Evolutionary conservation across 139 green algal genomes (phyloP).

Genomic region (Haematococcus lacustris): DNA sequence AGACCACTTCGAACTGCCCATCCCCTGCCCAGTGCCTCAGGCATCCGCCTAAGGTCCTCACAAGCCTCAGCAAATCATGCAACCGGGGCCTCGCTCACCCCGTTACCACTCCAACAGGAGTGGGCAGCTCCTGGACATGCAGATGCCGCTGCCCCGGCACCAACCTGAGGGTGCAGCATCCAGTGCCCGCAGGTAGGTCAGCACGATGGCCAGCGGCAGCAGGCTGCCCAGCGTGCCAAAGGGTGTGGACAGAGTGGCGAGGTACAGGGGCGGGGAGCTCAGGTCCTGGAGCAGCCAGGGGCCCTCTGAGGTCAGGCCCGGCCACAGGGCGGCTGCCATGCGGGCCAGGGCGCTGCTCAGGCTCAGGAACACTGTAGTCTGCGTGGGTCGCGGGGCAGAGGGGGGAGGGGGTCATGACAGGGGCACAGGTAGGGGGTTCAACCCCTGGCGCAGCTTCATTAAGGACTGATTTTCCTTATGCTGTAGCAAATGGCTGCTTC

Average conservation of each 20-base stretch:
- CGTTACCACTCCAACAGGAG: no score
- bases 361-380: not conserved
- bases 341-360: constrained; percentile 10
- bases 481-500: not conserved
- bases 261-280: constrained; percentile 16
- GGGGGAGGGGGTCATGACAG: not conserved
- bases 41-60: no score
- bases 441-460: not conserved
- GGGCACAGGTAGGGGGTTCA: not conserved
- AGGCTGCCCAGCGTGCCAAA: constrained; percentile 26
- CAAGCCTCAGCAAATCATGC: no score
- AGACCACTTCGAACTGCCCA: no score
- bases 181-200: constrained; percentile 10
- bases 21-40: no score
- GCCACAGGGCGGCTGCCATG: constrained; percentile 27
- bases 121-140: no score
- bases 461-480: not conserved
- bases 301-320: constrained; percentile 15
- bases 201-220: constrained; percentile 21
- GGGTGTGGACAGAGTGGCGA: constrained; percentile 21
- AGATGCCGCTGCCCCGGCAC: no score
- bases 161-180: no score
- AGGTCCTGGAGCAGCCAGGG: constrained; percentile 19
- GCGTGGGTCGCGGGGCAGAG: not conserved
- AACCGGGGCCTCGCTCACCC: no score